Conservation (phyloP, 192 early-diverging fungal species). For the Coemansia sp. region DNA sequence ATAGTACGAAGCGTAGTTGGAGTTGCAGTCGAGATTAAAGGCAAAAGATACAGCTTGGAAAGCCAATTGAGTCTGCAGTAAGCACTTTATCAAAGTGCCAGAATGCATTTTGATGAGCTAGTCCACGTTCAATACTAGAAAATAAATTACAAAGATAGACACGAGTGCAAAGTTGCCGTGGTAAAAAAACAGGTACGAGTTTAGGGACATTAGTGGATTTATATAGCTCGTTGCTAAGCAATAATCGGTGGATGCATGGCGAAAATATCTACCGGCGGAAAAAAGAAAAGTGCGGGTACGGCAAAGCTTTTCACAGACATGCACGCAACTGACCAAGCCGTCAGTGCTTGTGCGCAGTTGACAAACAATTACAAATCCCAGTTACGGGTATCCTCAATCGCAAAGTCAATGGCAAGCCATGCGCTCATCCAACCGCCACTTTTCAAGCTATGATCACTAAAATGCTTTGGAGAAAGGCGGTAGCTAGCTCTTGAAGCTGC, state of each 20-base stretch:
- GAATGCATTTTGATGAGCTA: neutral
- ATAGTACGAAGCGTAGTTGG: conserved; percentile 50
- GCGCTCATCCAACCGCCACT: neutral
- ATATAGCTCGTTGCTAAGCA: too few relatives aligned
- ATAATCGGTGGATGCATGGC: too few relatives aligned
- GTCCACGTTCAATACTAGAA: neutral
- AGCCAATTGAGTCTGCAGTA: neutral
- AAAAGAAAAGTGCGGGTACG: neutral
- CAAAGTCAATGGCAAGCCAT: neutral
- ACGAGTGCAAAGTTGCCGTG: too few relatives aligned
- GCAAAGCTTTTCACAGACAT: neutral
- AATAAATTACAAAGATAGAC: neutral
- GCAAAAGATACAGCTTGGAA: conserved; percentile 1
- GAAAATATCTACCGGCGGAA: too few relatives aligned
- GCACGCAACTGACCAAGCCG: neutral
- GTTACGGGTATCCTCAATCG: neutral
- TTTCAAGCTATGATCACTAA: neutral
- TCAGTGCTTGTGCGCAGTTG: neutral
- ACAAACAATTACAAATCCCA: neutral
- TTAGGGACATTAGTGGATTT: too few relatives aligned
- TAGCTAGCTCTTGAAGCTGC: neutral
- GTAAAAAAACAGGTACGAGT: too few relatives aligned
- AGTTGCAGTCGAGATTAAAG: conserved; percentile 45
- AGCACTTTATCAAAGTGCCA: neutral
- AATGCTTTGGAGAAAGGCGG: neutral